A percentile compares a stretch with the other conserved stretches of the same genome.
These are phyloP conservation scores for Cercis canadensis DNA, from an alignment of 306 rosid species.

Conservation along the genomic window DNA sequence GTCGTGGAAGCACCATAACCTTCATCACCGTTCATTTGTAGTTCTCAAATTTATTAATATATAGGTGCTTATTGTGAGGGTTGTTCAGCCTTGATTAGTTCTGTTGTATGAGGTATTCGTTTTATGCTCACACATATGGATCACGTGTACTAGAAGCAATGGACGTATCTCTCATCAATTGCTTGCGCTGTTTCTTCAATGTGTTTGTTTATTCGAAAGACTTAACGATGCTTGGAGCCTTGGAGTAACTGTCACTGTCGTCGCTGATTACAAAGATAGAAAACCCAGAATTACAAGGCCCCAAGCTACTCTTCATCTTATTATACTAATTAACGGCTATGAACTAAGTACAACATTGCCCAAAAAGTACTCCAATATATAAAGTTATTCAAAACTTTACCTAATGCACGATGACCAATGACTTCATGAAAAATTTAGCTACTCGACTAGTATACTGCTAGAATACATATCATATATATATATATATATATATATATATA, in stretches of 20 bases:
- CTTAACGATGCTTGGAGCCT: too few relatives aligned
- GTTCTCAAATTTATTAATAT: too few relatives aligned
- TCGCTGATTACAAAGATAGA: too few relatives aligned
- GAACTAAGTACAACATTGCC: not conserved
- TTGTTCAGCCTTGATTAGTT: not conserved
- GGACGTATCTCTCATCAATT: not conserved
- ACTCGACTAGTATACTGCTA: too few relatives aligned
- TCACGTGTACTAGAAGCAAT: slow-evolving; percentile 49
- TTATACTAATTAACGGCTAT: not conserved
- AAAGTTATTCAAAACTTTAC: slow-evolving; percentile 25
- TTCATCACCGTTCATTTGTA: too few relatives aligned
- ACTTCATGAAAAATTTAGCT: too few relatives aligned
- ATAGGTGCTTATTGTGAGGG: too few relatives aligned
- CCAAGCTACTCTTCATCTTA: not conserved
- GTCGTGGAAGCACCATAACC: too few relatives aligned
- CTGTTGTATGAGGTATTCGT: slow-evolving; percentile 1
- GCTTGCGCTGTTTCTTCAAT: slow-evolving; percentile 8
- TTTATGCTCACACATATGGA: slow-evolving; percentile 19
- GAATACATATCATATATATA: too few relatives aligned
- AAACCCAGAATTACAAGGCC: not conserved
- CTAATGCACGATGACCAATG: slow-evolving; percentile 24
- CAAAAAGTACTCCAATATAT: not conserved
- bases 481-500: too few relatives aligned
- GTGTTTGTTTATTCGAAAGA: slow-evolving; percentile 11
- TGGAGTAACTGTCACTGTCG: slow-evolving; percentile 25